Evolutionary conservation across 352 stramenopile species (phyloP), one percentile per base, ranked within the genome.

Genomic region (Aphanomyces cochlioides): DNA sequence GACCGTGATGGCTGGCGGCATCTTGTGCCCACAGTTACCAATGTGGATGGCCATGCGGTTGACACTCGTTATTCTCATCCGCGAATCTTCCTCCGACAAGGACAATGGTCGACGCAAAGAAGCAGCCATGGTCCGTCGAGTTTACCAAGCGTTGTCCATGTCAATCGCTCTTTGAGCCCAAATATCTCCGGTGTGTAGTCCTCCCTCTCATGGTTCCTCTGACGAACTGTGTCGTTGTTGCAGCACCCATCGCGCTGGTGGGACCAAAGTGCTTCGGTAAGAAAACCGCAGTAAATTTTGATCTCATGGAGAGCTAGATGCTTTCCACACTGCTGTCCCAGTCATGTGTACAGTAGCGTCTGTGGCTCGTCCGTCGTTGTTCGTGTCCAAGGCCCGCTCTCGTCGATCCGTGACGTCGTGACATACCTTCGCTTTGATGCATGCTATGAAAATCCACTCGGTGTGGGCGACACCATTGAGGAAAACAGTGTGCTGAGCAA

Each of bases 381-480:
- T 3, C 17, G 64, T 10, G 64, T 70, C 10, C 13, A 43, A 21
- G 64, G 64, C 10, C 43, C 54, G 7, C n/a, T 10, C 19, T 59
- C 19, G 43, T 48, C n/a, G 38, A 61, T 10, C 61, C 64, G 5
- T 50, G 28, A 28, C 28, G 28, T 28, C 2, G 28, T 70, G 15
- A 70, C 64, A 19, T 70, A 70, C 40, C 64, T 70, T 17, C 64
- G 64, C 37, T 70, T 70, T 34, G 64, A 70, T n/a, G 64, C 64
- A 8, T 63, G 47, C 40, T 70, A 70, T 43, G 64, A 70, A 19
- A 21, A 56, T 10, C 17, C 15, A 6, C n/a, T 50, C 15, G 19
- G 50, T 17, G 64, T 70, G 3, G 64, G 64, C 37, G 64, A 70
- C 21, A 45, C n/a, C 47, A 47, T 70, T 39, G 28, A n/a, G 13